These are phyloP conservation scores for Podospora conica DNA, from an alignment of 495 filamentous ascomycete species.

Conservation along the genomic window DNA sequence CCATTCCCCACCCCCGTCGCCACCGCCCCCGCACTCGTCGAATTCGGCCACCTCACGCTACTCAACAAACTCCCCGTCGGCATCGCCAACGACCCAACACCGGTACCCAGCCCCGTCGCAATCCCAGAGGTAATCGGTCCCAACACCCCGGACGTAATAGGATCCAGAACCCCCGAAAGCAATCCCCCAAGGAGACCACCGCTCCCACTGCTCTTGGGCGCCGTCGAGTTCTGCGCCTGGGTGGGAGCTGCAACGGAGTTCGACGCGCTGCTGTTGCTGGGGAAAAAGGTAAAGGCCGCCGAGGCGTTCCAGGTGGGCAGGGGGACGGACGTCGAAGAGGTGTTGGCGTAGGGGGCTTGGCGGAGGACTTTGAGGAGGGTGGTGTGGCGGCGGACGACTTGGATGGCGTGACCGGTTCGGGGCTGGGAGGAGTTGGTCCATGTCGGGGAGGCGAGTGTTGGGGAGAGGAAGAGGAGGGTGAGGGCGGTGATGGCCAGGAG, in stretches of 20 bases:
- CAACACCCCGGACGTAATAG: neutral
- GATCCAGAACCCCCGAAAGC: neutral
- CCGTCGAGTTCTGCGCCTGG: neutral
- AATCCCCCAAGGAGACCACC: neutral
- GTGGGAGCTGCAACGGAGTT: neutral
- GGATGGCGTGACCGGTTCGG: neutral
- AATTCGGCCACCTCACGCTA: conserved; percentile 3
- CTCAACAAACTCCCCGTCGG: neutral
- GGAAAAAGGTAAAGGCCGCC: neutral
- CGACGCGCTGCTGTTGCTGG: conserved; percentile 1
- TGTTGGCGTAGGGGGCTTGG: neutral
- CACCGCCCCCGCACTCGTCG: neutral
- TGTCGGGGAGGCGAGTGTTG: neutral
- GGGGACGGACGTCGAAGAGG: neutral
- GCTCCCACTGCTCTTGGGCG: neutral
- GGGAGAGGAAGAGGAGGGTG: neutral
- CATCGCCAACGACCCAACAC: neutral
- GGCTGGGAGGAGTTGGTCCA: neutral
- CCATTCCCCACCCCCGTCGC: neutral
- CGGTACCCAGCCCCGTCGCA: neutral
- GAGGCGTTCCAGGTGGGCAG: neutral
- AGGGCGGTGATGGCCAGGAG: neutral
- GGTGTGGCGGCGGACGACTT: neutral
- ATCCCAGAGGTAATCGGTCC: neutral
- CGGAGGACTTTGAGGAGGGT: neutral